Evolutionary conservation across 768 basidiomycete species (phyloP), one percentile per base, ranked within the genome.

Genomic region (Pisolithus albus): DNA sequence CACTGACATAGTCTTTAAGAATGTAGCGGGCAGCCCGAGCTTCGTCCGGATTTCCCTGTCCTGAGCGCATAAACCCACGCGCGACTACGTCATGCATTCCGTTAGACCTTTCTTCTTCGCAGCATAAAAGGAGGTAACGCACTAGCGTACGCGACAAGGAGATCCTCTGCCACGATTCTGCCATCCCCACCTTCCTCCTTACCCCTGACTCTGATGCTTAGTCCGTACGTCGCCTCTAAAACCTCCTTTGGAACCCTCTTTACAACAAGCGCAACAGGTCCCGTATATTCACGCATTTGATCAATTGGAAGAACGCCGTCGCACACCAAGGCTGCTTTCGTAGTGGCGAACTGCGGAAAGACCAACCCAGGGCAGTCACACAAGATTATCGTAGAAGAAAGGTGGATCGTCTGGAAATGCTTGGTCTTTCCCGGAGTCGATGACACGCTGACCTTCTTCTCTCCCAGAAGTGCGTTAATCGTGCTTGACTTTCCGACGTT

Each of bases 401-500:
- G 78, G 61, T 92, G 83, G 59, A 97, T 93, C 0, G 96, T 98
- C 69, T 99, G 96, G 72, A 98, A 97, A 69, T 99, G 95, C 65
- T 99, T 99, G 13, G 96, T 99, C 72, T 98, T 90, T 56, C 96
- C 96, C 0, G 96, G 96, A 0, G 96, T 99, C 0, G 95, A 84
- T 4, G 95, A 98, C 24, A 99, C 96, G 64, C 92, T 96, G 56
- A 99, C 96, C 77, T 90, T 92, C 74, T 96, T 95, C 66, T 92
- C 88, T 36, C 95, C 96, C 5, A 99, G 76, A 7, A 99, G 77
- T 6, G 95, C 88, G 65, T 99, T 99, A 62, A 99, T 94, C 5
- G 96, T 93, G 54, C 92, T 94, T 0, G 95, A 98, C 70, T 99
- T 99, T 15, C 96, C 96, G 21, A 97, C 95, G 62, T 99, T 99